Conservation (phyloP, 352 stramenopile genomes). For the Pythium brachiatum region DNA sequence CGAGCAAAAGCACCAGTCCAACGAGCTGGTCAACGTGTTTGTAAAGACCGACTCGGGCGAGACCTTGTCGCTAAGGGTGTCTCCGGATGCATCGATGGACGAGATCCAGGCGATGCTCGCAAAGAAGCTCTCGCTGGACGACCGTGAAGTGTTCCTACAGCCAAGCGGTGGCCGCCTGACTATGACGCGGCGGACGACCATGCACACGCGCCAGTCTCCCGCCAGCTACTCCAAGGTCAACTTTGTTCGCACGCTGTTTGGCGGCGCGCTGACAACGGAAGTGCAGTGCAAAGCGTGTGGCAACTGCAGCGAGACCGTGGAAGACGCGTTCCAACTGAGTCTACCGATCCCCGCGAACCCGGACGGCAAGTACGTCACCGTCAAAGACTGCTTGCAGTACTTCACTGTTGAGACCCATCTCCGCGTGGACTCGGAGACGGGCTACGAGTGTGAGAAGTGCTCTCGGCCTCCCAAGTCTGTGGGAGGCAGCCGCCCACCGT, state of each 20-base stretch:
- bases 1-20: constrained; percentile 35
- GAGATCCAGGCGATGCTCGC: constrained; percentile 55
- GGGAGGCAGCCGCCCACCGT: constrained; percentile 11
- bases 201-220: constrained; percentile 19
- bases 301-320: constrained; percentile 47
- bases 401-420: constrained; percentile 53
- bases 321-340: constrained; percentile 66
- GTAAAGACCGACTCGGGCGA: constrained; percentile 61
- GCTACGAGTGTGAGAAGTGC: constrained; percentile 70
- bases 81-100: constrained; percentile 39
- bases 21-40: constrained; percentile 35
- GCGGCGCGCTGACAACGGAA: constrained; percentile 48
- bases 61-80: constrained; percentile 59
- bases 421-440: constrained; percentile 49
- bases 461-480: constrained; percentile 36
- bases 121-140: constrained; percentile 50
- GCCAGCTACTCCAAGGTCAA: constrained; percentile 48
- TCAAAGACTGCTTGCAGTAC: constrained; percentile 44
- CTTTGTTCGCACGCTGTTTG: constrained; percentile 60
- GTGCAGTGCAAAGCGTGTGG: constrained; percentile 48
- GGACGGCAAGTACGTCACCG: constrained; percentile 14
- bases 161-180: constrained; percentile 7
- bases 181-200: constrained; percentile 10
- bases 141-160: constrained; percentile 55
- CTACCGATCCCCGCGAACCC: constrained; percentile 37